phyloP scores from a whole-genome alignment of 1,284 basidiomycete genomes.

The Megacollybia platyphylla region DNA sequence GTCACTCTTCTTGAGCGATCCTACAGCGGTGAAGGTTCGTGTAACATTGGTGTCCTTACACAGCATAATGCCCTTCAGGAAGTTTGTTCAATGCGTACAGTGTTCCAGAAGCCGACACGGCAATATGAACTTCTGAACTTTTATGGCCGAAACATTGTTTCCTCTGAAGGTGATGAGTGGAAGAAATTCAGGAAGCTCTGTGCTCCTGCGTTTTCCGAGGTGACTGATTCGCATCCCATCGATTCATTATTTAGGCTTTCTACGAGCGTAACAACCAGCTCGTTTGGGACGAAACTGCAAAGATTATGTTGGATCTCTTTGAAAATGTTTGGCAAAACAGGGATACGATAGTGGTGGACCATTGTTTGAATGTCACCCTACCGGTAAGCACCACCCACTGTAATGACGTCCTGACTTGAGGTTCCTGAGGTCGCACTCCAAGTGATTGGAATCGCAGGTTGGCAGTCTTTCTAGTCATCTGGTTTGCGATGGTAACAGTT shows the following conservation, averaged over 20 bases:
- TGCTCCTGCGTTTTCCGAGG: constrained; percentile 25
- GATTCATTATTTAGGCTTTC: background rate
- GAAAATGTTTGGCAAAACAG: constrained; percentile 20
- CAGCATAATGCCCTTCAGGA: background rate
- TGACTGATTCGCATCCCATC: constrained; percentile 6
- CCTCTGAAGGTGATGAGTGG: constrained; percentile 30
- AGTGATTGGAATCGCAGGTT: constrained; percentile 41
- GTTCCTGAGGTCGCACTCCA: constrained; percentile 40
- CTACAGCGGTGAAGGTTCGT: background rate
- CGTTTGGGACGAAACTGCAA: constrained; percentile 42
- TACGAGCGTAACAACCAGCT: constrained; percentile 37
- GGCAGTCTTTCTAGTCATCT: background rate
- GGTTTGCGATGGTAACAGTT: background rate
- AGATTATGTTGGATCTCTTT: constrained; percentile 29
- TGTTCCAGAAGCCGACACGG: background rate
- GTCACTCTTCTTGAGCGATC: background rate
- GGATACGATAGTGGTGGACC: constrained; percentile 18
- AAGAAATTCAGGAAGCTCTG: constrained; percentile 25
- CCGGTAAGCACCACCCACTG: constrained; percentile 19
- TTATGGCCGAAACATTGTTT: constrained; percentile 19
- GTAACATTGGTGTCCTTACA: too few species aligned
- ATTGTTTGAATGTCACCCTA: constrained; percentile 28
- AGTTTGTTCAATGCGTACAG: background rate
- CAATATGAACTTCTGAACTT: background rate
- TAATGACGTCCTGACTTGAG: background rate